Percentiles rank a stretch among this genome's conserved stretches.
Conservation (phyloP, 768 basidiomycete species). For the Clitopilus passeckerianus region DNA sequence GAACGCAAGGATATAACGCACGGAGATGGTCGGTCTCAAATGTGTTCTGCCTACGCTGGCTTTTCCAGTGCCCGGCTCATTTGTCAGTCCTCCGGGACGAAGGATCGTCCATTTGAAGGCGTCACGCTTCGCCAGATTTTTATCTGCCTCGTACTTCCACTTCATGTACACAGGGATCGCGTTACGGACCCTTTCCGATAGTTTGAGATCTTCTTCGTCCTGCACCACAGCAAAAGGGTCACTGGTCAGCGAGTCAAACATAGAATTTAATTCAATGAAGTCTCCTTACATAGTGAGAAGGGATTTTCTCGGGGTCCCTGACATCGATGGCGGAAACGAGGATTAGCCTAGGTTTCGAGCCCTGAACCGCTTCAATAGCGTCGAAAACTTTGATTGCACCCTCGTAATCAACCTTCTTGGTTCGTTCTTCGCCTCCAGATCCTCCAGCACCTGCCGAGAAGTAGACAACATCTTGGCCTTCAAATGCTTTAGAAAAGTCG, state of each 20-base stretch:
- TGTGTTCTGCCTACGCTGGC: constrained; percentile 51
- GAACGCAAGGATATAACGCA: constrained; percentile 18
- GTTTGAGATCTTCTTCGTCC: constrained; percentile 40
- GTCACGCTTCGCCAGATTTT: constrained; percentile 40
- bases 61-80: constrained; percentile 45
- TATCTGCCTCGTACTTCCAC: constrained; percentile 48
- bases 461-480: constrained; percentile 37
- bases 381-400: constrained; percentile 69
- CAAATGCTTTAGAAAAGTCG: constrained; percentile 43
- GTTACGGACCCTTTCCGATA: constrained; percentile 36
- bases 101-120: constrained; percentile 64
- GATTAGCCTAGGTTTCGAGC: constrained; percentile 47
- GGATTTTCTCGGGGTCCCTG: constrained; percentile 42
- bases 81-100: constrained; percentile 55
- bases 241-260: neutral
- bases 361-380: constrained; percentile 50
- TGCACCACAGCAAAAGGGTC: constrained; percentile 10
- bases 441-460: constrained; percentile 52
- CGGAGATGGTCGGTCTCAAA: constrained; percentile 40
- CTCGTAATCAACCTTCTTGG: constrained; percentile 53
- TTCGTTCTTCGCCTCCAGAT: constrained; percentile 50
- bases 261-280: neutral
- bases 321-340: constrained; percentile 58
- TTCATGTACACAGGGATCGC: constrained; percentile 41
- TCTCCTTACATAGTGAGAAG: constrained; percentile 43